Evolutionary conservation across 208 protist species (phyloP).

Genomic region (Trichomonas tenax): DNA sequence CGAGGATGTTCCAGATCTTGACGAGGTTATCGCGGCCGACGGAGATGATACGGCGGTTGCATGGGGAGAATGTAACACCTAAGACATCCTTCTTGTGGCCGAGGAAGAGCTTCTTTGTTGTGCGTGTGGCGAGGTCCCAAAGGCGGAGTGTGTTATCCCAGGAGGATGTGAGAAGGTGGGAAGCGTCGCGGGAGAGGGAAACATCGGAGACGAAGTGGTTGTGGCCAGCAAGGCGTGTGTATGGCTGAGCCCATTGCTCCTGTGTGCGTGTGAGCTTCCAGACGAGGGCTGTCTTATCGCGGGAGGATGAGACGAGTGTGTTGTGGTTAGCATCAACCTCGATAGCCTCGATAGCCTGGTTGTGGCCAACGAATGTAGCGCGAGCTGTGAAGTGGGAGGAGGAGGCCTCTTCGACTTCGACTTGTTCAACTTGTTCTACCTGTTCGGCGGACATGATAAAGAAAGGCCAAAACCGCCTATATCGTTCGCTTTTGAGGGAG

Average conservation of each 20-base stretch:
- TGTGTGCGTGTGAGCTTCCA: conserved; percentile 68
- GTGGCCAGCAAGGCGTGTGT: conserved; percentile 48
- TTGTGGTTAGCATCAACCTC: neutral
- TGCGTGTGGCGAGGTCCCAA: conserved; percentile 81
- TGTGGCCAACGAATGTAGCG: neutral
- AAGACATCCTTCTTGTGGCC: conserved; percentile 95
- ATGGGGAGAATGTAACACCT: conserved; percentile 90
- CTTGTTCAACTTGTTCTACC: neutral
- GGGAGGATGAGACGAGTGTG: conserved; percentile 64
- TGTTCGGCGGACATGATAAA: neutral
- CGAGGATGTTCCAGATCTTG: conserved; percentile 94
- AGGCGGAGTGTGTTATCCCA: conserved; percentile 94
- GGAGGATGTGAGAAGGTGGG: conserved; percentile 89
- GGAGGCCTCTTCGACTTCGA: neutral
- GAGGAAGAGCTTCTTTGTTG: conserved; percentile 61
- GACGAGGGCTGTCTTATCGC: conserved; percentile 84
- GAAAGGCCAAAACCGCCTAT: neutral
- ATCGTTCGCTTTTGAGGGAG: no score
- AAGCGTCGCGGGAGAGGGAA: conserved; percentile 82
- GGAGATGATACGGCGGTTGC: conserved; percentile 98
- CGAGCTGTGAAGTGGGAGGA: neutral
- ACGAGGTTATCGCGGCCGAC: conserved; percentile 87
- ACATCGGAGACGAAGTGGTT: conserved; percentile 67
- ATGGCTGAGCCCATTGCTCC: conserved; percentile 28
- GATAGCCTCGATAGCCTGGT: neutral